Conservation (phyloP, 2,329 filamentous ascomycete genomes). For the Lachnellula arida region DNA sequence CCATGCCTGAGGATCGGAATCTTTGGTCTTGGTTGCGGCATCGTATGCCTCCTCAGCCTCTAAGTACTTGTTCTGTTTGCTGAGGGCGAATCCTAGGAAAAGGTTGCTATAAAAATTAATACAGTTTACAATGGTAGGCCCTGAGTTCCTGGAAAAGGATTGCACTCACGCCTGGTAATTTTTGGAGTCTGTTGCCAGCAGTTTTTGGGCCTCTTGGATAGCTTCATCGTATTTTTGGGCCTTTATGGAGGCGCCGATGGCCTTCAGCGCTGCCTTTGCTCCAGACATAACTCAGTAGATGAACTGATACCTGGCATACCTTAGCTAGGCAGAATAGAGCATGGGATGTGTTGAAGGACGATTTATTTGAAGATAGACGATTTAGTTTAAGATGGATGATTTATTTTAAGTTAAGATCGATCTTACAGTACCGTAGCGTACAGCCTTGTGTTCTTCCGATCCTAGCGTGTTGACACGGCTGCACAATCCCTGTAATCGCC, state of each 20-base stretch:
- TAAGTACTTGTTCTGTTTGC: slow-evolving; percentile 66
- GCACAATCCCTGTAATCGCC: no score
- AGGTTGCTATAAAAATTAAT: slow-evolving; percentile 52
- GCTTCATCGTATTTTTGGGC: slow-evolving; percentile 75
- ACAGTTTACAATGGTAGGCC: slow-evolving; percentile 4
- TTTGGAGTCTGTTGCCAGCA: slow-evolving; percentile 67
- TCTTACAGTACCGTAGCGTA: not conserved
- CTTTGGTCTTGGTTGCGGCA: slow-evolving; percentile 65
- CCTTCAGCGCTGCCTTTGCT: slow-evolving; percentile 71
- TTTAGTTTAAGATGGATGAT: not conserved
- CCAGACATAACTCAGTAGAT: slow-evolving; percentile 25
- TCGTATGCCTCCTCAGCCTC: slow-evolving; percentile 75
- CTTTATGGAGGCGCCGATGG: slow-evolving; percentile 73
- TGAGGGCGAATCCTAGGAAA: slow-evolving; percentile 81
- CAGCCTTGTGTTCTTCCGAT: not conserved
- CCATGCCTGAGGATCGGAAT: slow-evolving; percentile 79
- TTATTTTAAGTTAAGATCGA: no score
- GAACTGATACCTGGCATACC: slow-evolving; percentile 14
- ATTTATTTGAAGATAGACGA: not conserved
- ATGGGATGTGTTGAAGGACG: not conserved
- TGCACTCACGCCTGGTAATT: slow-evolving; percentile 73
- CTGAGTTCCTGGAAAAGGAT: not conserved
- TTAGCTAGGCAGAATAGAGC: not conserved
- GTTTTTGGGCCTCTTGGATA: slow-evolving; percentile 59
- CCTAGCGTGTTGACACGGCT: no score